Percentiles rank a stretch among this genome's conserved stretches.
Evolutionary conservation across 768 basidiomycete genomes (phyloP).

Genomic region (Pholiota molesta): DNA sequence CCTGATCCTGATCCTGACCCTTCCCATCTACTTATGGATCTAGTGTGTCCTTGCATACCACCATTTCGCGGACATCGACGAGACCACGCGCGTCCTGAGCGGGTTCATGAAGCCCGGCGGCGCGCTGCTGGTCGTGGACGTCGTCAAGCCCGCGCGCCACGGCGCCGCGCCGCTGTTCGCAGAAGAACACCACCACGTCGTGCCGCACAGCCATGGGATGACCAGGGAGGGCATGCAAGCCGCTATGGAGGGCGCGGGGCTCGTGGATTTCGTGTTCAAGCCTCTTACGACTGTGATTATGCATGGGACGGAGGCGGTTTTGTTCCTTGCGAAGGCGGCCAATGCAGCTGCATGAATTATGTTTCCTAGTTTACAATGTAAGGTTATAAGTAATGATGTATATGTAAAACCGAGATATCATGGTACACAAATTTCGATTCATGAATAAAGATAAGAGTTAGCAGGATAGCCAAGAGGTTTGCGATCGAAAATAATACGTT

Average conservation of each 20-base stretch:
- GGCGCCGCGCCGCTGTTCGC: slow-evolving; percentile 12
- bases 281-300: slow-evolving; percentile 20
- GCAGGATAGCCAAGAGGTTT: too few species aligned
- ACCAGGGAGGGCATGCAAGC: slow-evolving; percentile 24
- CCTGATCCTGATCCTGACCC: too few species aligned
- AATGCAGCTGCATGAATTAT: slow-evolving; percentile 13
- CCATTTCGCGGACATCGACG: slow-evolving; percentile 53
- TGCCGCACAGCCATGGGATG: slow-evolving; percentile 35
- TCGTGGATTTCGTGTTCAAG: slow-evolving; percentile 23
- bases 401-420: too few species aligned
- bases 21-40: not conserved
- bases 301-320: slow-evolving; percentile 19
- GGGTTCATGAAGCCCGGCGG: slow-evolving; percentile 60
- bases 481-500: too few species aligned
- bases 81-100: slow-evolving; percentile 49
- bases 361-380: not conserved
- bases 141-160: slow-evolving; percentile 29
- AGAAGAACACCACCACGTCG: slow-evolving; percentile 26
- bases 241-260: slow-evolving; percentile 28
- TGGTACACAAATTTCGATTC: too few species aligned
- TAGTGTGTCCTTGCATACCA: slow-evolving; percentile 71
- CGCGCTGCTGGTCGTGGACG: slow-evolving; percentile 56
- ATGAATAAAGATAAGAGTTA: too few species aligned
- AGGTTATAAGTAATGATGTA: too few species aligned
- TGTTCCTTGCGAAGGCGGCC: slow-evolving; percentile 28